Conservation (phyloP, 2,329 filamentous ascomycete species). For the Ascochyta rabiei region DNA sequence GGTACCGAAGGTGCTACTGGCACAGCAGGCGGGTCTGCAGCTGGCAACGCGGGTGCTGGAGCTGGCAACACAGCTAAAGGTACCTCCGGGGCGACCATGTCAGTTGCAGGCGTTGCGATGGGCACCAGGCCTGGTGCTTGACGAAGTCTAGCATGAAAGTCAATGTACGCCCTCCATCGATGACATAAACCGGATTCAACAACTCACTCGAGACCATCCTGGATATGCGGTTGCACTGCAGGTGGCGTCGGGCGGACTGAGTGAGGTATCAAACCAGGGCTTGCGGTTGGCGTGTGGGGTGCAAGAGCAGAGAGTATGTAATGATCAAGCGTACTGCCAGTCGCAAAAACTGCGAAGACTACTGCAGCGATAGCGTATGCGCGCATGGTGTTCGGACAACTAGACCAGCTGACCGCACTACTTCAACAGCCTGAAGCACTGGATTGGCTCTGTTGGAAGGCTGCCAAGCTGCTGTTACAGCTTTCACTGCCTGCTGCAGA, state of each 20-base stretch:
- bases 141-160: slow-evolving; percentile 17
- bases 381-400: neutral
- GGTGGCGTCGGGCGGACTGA: neutral
- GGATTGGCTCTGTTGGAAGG: neutral
- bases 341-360: neutral
- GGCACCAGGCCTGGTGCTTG: slow-evolving; percentile 15
- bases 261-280: neutral
- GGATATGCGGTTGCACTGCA: neutral
- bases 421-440: neutral
- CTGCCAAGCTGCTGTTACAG: neutral
- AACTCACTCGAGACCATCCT: slow-evolving; percentile 10
- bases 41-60: neutral
- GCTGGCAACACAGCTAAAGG: neutral
- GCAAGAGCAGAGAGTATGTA: slow-evolving; percentile 9
- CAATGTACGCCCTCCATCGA: neutral
- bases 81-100: neutral
- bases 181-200: neutral
- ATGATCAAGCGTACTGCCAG: neutral
- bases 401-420: neutral
- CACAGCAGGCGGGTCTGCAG: neutral
- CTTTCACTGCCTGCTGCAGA: neutral
- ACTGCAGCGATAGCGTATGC: neutral
- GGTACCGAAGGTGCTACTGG: neutral
- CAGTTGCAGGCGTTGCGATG: slow-evolving; percentile 1
- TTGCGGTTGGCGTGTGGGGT: neutral